phyloP scores from a whole-genome alignment of 2,329 filamentous ascomycete genomes.

The Venturia asperata region DNA sequence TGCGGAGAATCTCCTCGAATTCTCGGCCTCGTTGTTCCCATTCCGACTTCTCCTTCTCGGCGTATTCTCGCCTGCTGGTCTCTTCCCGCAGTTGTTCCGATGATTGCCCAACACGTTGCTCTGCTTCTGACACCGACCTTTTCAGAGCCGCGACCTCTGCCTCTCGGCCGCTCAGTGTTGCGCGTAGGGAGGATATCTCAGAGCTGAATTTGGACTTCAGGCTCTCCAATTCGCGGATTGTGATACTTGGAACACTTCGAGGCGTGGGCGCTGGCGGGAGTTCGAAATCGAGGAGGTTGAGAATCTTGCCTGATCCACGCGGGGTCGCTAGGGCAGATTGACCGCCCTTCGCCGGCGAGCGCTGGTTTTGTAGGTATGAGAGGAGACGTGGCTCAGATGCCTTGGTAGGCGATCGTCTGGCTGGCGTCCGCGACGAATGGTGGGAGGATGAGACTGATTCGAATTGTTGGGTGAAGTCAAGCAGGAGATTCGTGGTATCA shows the following conservation, averaged over 20 bases:
- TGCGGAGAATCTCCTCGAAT: slow-evolving; percentile 73
- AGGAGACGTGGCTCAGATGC: slow-evolving; percentile 43
- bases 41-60: slow-evolving; percentile 66
- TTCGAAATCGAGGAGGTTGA: slow-evolving; percentile 79
- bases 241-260: slow-evolving; percentile 82
- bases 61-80: slow-evolving; percentile 59
- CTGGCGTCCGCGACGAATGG: slow-evolving; percentile 7
- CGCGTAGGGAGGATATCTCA: slow-evolving; percentile 89
- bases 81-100: slow-evolving; percentile 79
- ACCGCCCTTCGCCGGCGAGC: slow-evolving; percentile 36
- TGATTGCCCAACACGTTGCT: slow-evolving; percentile 81
- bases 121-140: slow-evolving; percentile 78
- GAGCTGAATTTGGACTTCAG: slow-evolving; percentile 86
- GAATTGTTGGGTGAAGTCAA: slow-evolving; percentile 79
- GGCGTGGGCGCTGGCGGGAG: slow-evolving; percentile 91
- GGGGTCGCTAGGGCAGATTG: slow-evolving; percentile 40
- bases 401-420: slow-evolving; percentile 38
- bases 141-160: slow-evolving; percentile 85
- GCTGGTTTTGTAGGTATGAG: slow-evolving; percentile 35
- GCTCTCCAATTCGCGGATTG: slow-evolving; percentile 83
- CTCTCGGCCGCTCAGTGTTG: slow-evolving; percentile 85
- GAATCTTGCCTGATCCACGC: slow-evolving; percentile 44
- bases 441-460: slow-evolving; percentile 29
- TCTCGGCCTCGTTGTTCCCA: slow-evolving; percentile 83
- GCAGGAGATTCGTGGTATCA: slow-evolving; percentile 68